Conservation (phyloP, 75 land plant genomes). For the Isoetes taiwanensis region DNA sequence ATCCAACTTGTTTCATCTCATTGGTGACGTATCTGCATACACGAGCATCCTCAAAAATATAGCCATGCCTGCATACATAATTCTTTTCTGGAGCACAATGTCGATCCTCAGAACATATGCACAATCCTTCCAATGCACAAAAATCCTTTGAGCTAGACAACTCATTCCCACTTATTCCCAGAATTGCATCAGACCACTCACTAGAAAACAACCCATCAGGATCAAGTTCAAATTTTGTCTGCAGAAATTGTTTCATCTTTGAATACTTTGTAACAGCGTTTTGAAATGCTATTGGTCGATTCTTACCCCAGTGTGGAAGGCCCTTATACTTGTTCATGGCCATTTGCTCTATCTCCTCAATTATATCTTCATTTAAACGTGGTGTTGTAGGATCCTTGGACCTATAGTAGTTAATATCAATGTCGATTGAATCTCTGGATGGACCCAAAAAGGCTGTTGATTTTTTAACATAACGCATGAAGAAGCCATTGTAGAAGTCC, state of each 20-base stretch:
- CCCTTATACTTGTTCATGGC: slow-evolving; percentile 48
- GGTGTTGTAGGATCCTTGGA: slow-evolving; percentile 31
- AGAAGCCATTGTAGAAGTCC: slow-evolving; percentile 45
- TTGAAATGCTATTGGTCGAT: slow-evolving; percentile 36
- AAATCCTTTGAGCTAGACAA: background rate
- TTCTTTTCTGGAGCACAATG: slow-evolving; percentile 7
- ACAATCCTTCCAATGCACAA: background rate
- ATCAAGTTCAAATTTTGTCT: slow-evolving; percentile 32
- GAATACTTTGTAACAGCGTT: slow-evolving; percentile 27
- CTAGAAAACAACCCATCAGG: slow-evolving; percentile 43
- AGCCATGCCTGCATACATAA: background rate
- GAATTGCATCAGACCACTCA: slow-evolving; percentile 40
- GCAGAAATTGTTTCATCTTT: slow-evolving; percentile 26
- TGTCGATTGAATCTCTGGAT: slow-evolving; percentile 39
- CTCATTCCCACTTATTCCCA: slow-evolving; percentile 10
- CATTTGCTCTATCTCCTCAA: slow-evolving; percentile 74
- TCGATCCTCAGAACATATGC: background rate
- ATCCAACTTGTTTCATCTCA: too few species aligned
- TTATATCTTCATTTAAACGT: slow-evolving; percentile 40
- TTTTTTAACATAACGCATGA: slow-evolving; percentile 39
- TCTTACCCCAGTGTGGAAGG: slow-evolving; percentile 67
- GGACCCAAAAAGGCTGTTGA: slow-evolving; percentile 50
- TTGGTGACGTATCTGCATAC: too few species aligned
- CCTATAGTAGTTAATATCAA: slow-evolving; percentile 55
- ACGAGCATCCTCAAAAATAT: background rate